Base-by-base conservation (phyloP, 2,329 filamentous ascomycete genomes). In the Aureobasidium uvarum region DNA sequence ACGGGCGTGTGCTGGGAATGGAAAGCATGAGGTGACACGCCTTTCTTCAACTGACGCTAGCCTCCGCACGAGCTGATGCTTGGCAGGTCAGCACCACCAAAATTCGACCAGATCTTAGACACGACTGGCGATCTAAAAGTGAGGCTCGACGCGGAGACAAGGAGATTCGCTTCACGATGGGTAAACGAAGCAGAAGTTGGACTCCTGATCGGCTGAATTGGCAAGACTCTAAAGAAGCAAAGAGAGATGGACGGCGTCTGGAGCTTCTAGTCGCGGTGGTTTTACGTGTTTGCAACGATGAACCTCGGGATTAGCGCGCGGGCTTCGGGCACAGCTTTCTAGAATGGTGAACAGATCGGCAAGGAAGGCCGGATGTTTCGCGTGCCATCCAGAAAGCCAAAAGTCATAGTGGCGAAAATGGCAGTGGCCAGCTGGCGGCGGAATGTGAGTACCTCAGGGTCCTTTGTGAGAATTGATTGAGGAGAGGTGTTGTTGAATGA, bases 221-320 rank as follows among this genome's bases (percentile, higher is more conserved):
- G n/a, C 45, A 20, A 7, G 14, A 20, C 2, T 7, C 10, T 5
- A 11, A 62, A 62, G 45, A 62, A 62, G 46, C 43, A 62, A 51
- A 51, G 14, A 63, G 23, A 38, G 33, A 52, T 54, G 46, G 13
- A 20, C 46, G 18, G 43, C 33, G 33, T 62, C 58, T 62, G 58
- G 58, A 62, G 58, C 45, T 28, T 63, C 60, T 31, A 45, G 18
- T 33, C 31, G 60, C 45, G 60, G 54, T 54, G 48, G 28, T 36
- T 62, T 62, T 62, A 62, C 46, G 60, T 63, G 60, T 63, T 54
- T 60, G 48, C 46, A 52, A 54, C 38, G 60, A 52, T 63, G 46
- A 7, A 63, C 48, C 46, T 63, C 48, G 46, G 46, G 46, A 60
- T 48, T 63, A 51, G 45, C 46, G 45, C 31, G 38, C 31, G 58